Evolutionary conservation across 768 basidiomycete genomes (phyloP).

Genomic region (Mycena kentingensis): DNA sequence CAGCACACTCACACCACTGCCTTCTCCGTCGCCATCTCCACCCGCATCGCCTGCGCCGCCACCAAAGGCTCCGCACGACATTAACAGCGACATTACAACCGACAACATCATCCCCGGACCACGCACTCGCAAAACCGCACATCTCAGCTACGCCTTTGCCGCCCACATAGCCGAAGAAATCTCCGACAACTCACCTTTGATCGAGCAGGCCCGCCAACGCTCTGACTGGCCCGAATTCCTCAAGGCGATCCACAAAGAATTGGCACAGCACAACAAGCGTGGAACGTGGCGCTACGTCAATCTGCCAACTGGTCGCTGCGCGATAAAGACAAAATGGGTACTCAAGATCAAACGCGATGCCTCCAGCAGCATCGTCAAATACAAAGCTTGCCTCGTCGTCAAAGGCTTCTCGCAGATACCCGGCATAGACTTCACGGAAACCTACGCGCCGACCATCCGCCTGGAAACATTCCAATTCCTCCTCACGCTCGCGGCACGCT

Average conservation of each 20-base stretch:
- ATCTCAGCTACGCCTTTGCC: background rate
- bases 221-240: constrained; percentile 16
- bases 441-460: constrained; percentile 7
- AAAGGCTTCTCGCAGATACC: constrained; percentile 32
- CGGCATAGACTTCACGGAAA: constrained; percentile 10
- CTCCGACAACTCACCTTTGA: constrained; percentile 3
- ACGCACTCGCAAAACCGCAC: background rate
- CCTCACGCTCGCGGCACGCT: constrained; percentile 20
- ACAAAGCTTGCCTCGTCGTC: constrained; percentile 27
- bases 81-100: constrained; percentile 6
- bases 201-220: constrained; percentile 24
- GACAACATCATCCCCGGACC: background rate
- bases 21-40: background rate
- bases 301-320: constrained; percentile 3
- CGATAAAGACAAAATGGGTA: constrained; percentile 21
- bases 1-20: background rate
- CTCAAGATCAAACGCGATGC: constrained; percentile 33
- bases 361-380: constrained; percentile 24
- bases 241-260: constrained; percentile 18
- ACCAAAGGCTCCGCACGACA: background rate
- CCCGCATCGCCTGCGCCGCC: background rate
- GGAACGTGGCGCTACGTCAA: constrained; percentile 22
- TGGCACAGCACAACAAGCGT: constrained; percentile 22
- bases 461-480: constrained; percentile 20
- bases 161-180: constrained; percentile 7